phyloP scores from a whole-genome alignment of 2,329 filamentous ascomycete genomes.

The Fusarium ambrosium region DNA sequence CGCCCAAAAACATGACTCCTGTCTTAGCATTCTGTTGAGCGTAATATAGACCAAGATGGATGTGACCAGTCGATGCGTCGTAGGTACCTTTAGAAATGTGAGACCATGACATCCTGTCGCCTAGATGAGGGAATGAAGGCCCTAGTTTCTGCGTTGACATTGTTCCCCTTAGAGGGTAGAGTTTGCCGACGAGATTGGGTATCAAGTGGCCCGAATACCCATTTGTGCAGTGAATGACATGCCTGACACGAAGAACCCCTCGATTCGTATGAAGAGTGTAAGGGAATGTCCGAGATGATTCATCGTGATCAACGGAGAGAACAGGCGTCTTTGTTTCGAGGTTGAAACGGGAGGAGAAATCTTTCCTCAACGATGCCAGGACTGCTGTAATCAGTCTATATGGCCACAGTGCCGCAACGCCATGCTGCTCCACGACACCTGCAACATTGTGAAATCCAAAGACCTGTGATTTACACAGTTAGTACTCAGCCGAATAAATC shows the following conservation, averaged over 20 bases:
- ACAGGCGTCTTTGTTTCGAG: constrained; percentile 56
- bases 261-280: constrained; percentile 60
- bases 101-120: constrained; percentile 60
- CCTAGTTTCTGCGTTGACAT: constrained; percentile 63
- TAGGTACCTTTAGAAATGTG: constrained; percentile 58
- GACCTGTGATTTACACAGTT: background rate
- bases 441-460: constrained; percentile 18
- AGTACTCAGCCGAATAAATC: accelerated
- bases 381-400: constrained; percentile 61
- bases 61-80: constrained; percentile 62
- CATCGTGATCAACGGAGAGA: constrained; percentile 40
- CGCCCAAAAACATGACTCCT: constrained; percentile 65
- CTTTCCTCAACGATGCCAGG: constrained; percentile 52
- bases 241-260: constrained; percentile 59
- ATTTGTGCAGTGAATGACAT: constrained; percentile 70
- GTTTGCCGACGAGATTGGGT: constrained; percentile 59
- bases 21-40: constrained; percentile 46
- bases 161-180: constrained; percentile 59
- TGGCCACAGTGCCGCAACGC: constrained; percentile 62
- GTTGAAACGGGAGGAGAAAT: constrained; percentile 48
- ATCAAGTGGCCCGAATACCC: constrained; percentile 64
- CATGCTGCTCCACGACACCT: constrained; percentile 54
- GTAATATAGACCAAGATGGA: constrained; percentile 46
- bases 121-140: constrained; percentile 39
- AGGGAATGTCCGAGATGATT: constrained; percentile 33